Base-by-base conservation (phyloP, 2,329 filamentous ascomycete species). In the Epichloe elymi region DNA sequence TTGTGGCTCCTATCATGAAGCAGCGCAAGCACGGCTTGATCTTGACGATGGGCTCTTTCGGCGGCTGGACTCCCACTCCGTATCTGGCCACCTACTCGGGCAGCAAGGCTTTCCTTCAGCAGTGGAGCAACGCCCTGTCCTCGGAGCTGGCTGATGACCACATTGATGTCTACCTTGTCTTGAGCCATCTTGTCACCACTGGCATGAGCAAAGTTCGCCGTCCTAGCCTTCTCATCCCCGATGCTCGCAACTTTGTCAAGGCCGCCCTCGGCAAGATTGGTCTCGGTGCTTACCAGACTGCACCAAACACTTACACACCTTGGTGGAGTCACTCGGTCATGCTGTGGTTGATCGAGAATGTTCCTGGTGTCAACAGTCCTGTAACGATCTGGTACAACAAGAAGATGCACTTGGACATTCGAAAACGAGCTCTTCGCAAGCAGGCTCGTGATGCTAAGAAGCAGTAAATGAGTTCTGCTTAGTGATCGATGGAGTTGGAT, bases 151-250 rank as follows among this genome's bases (percentile, higher is more conserved):
- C 85, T 56, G 80, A 83, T 1, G 76, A 86, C 60, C 86, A 88
- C 52, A 82, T 98, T 40, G 84, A 88, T 56, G 89, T 95, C n/a
- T 83, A 97, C 68, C 80, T 97, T 46, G 84, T 95, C 30, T 79
- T 97, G 59, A 89, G 86, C 60, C 94, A 98, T 67, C 80, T 98
- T 46, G 87, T 98, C 61, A 95, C 89, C 4, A 91, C 88, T 1
- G 88, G 91, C 62, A 98, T 98, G 93, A 91, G 86, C 70, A 98
- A 98, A 77, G 82, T 98, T 60, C 85, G 88, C 61, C 85, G 83
- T 51, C 74, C 88, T 0, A 91, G 80, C 56, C 69, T 83, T 44
- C 72, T 89, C 52, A 85, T 97, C 44, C 93, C 93, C 10, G 88
- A 77, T 53, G 86, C 91, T 14, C 85, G 83, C 65, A 73, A 76